Evolutionary conservation across 352 stramenopile species (phyloP).

Genomic region (Phytophthora ramorum): DNA sequence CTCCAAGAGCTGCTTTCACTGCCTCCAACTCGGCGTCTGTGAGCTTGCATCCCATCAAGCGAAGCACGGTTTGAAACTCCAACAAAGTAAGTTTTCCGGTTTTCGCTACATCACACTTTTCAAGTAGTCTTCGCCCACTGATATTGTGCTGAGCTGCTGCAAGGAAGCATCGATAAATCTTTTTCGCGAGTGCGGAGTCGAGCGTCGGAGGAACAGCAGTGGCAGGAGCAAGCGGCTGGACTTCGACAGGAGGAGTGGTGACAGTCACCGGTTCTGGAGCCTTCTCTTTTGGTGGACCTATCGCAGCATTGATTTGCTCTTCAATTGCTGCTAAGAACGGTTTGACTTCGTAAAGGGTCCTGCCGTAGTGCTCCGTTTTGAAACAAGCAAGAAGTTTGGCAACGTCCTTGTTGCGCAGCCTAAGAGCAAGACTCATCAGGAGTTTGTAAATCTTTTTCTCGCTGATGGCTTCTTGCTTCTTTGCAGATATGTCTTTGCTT

Average conservation of each 20-base stretch:
- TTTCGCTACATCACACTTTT: conserved; percentile 70
- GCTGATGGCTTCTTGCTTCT: conserved; percentile 42
- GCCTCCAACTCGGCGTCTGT: conserved; percentile 56
- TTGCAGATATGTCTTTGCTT: conserved; percentile 27
- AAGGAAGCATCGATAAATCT: conserved; percentile 75
- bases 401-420: conserved; percentile 59
- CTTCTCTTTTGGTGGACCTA: conserved; percentile 30
- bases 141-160: conserved; percentile 76
- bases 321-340: conserved; percentile 38
- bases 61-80: conserved; percentile 82
- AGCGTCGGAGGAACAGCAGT: conserved; percentile 14
- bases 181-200: conserved; percentile 50
- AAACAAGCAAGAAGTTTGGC: conserved; percentile 54
- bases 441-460: conserved; percentile 73
- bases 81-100: conserved; percentile 64
- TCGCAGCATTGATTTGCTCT: conserved; percentile 33
- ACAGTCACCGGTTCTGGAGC: background rate
- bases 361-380: conserved; percentile 34
- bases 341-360: conserved; percentile 41
- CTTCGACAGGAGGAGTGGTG: conserved; percentile 28
- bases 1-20: conserved; percentile 58
- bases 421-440: conserved; percentile 50
- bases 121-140: conserved; percentile 70
- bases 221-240: conserved; percentile 24
- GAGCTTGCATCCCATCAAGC: conserved; percentile 75